Evolutionary conservation across 768 basidiomycete species (phyloP).

Genomic region (Melanogaster broomeanus): DNA sequence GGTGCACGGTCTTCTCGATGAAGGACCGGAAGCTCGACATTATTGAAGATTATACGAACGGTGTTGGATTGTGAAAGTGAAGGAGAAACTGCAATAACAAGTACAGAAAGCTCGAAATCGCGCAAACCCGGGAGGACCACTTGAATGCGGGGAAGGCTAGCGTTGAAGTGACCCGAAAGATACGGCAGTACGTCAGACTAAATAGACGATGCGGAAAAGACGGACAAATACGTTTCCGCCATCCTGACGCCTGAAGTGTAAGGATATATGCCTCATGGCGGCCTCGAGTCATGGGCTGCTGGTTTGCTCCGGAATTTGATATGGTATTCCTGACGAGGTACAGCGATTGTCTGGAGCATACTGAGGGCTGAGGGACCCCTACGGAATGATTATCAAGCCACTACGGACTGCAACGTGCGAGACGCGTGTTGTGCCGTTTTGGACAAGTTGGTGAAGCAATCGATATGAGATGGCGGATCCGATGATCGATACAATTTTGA

Average conservation of each 20-base stretch:
- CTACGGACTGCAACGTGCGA: conserved; percentile 5
- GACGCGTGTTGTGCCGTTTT: conserved; percentile 5
- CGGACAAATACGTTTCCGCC: background rate
- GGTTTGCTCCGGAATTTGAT: background rate
- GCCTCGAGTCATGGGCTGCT: background rate
- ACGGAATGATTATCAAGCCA: background rate
- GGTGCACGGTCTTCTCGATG: conserved; percentile 8
- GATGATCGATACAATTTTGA: background rate
- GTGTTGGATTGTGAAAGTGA: background rate
- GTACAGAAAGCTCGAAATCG: background rate
- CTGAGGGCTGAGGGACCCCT: background rate
- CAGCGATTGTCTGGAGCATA: background rate
- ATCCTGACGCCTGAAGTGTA: background rate
- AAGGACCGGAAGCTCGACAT: conserved; percentile 9
- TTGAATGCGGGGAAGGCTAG: background rate
- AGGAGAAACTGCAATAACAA: background rate
- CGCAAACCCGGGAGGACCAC: background rate
- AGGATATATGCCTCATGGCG: background rate
- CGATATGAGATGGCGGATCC: background rate
- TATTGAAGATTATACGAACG: background rate
- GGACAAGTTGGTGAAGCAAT: background rate
- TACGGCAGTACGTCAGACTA: background rate
- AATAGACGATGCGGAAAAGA: background rate
- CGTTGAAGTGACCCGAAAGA: background rate
- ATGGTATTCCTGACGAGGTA: background rate